Base-by-base conservation (phyloP, 2,329 filamentous ascomycete species). In the Aciculosporium take region DNA sequence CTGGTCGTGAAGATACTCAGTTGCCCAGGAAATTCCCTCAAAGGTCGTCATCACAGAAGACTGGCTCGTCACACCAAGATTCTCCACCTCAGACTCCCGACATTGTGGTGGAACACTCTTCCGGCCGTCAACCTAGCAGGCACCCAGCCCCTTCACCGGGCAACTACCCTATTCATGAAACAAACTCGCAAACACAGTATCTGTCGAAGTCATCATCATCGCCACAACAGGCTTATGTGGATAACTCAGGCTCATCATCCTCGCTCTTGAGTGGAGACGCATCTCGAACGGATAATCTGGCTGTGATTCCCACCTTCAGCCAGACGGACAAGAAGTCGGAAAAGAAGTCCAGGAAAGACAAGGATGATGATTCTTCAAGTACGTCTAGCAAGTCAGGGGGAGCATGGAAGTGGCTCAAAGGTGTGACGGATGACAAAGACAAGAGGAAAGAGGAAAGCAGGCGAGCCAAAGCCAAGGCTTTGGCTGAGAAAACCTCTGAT, bases 291-390 rank as follows among this genome's bases (percentile, higher is more conserved):
- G 86, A 91, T 58, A 77, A 71, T 37, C 65, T 93, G 12, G 86
- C 84, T 0, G 81, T 87, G 49, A 87, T 91, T 39, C 84, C 87
- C 0, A 89, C 81, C 0, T 66, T 83, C 34, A 66, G 44, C 53
- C 40, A 53, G 66, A 83, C 88, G 44, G 84, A 91, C 41, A 82
- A 77, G 58, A 85, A 82, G 52, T 53, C 66, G 0, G 83, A 88
- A n/a, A 79, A 77, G 56, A 85, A 80, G 51, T 72, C 76, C 39
- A 88, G 81, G 56, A 86, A 83, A 54, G 81, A 87, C 4, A 77
- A 73, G 47, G 73, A 81, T 8, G 69, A 79, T 15, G 69, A 79
- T 13, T 53, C 60, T 2, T 78, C 84, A 35, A 71, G 71, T 39
- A 68, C 68, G 5, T 65, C 69, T 20, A 74, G 80, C 45, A 94